Percentiles rank a stretch among this genome's conserved stretches.
Conservation (phyloP, 768 basidiomycete species). For the Cyclocybe aegerita region DNA sequence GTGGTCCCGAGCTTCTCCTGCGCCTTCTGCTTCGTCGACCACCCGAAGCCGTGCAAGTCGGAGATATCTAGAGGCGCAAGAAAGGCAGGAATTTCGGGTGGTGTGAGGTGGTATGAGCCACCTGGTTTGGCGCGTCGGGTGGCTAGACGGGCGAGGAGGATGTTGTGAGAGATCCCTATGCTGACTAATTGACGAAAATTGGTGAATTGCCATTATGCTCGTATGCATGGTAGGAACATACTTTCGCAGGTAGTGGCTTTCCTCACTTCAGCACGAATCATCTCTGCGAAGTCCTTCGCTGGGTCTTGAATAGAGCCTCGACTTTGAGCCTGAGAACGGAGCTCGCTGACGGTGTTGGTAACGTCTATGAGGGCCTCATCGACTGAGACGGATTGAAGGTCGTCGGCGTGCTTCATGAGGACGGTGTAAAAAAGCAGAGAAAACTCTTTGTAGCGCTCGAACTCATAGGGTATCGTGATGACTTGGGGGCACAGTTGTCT, state of each 20-base stretch:
- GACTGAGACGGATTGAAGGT: constrained; percentile 92
- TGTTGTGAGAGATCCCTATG: constrained; percentile 90
- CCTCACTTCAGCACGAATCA: constrained; percentile 74
- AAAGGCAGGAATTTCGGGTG: constrained; percentile 48
- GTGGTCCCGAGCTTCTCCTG: constrained; percentile 74
- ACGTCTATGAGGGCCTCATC: constrained; percentile 96
- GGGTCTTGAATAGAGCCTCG: constrained; percentile 44
- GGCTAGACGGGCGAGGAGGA: constrained; percentile 89
- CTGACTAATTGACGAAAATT: constrained; percentile 53
- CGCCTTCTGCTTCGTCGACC: constrained; percentile 74
- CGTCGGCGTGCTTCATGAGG: constrained; percentile 85
- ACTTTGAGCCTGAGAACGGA: constrained; percentile 24
- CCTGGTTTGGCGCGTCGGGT: constrained; percentile 92
- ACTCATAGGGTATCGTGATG: constrained; percentile 89
- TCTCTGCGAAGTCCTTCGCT: constrained; percentile 78
- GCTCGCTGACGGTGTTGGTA: constrained; percentile 53
- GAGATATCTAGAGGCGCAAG: constrained; percentile 72
- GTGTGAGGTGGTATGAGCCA: constrained; percentile 73
- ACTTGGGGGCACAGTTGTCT: constrained; percentile 72
- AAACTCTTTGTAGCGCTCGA: constrained; percentile 81
- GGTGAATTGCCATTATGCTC: not conserved
- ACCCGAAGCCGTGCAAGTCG: constrained; percentile 87
- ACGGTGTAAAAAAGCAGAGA: constrained; percentile 92
- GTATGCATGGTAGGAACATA: constrained; percentile 25
- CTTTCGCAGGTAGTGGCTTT: constrained; percentile 86